These are phyloP conservation scores for Pseudevernia furfuracea DNA, from an alignment of 495 filamentous ascomycete genomes.

Conservation along the genomic window DNA sequence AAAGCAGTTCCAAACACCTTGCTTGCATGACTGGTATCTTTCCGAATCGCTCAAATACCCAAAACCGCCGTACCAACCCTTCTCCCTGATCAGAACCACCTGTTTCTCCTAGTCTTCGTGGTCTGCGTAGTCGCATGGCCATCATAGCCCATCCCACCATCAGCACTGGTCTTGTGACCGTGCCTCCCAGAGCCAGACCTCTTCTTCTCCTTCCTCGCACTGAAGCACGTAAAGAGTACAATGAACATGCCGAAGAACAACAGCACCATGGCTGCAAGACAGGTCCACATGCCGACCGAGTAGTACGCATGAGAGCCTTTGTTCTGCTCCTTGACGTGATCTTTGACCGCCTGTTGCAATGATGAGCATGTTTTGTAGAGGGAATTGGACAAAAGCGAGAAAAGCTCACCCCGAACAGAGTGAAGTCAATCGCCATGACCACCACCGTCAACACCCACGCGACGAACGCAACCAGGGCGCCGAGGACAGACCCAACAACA, in stretches of 20 bases:
- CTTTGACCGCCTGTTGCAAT: constrained; percentile 36
- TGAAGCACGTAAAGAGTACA: constrained; percentile 50
- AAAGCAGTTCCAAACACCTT: too few relatives aligned
- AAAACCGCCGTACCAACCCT: neutral
- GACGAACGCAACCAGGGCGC: constrained; percentile 39
- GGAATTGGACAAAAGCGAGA: neutral
- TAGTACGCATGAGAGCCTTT: constrained; percentile 36
- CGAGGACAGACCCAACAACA: constrained; percentile 44
- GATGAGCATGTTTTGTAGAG: neutral
- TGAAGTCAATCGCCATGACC: constrained; percentile 50
- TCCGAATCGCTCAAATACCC: too few relatives aligned
- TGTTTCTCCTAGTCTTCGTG: constrained; percentile 1
- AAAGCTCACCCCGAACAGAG: constrained; percentile 35
- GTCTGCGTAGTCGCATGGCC: neutral
- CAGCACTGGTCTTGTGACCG: neutral
- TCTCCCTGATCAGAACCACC: neutral
- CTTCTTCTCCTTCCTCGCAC: constrained; percentile 25
- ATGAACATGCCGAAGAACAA: constrained; percentile 47
- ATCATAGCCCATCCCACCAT: neutral
- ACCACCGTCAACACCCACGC: constrained; percentile 50
- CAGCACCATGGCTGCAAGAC: constrained; percentile 42
- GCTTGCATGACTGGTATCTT: too few relatives aligned
- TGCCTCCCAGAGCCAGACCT: neutral
- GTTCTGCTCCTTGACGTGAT: constrained; percentile 40
- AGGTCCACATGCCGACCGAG: constrained; percentile 44